phyloP scores from a whole-genome alignment of 1,284 basidiomycete species.

The Leccinum variabile region DNA sequence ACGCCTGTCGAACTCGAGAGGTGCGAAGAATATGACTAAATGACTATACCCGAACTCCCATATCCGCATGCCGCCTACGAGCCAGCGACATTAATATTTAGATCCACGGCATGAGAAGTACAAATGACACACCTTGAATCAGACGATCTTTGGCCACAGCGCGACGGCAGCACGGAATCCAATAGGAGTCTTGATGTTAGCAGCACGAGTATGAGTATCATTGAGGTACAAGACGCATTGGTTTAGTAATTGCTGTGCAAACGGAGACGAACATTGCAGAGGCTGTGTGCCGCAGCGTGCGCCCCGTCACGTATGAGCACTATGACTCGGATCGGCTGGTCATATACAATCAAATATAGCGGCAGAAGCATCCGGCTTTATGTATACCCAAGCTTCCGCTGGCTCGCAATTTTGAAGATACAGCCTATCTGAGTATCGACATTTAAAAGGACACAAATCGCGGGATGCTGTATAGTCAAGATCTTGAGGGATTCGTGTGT shows the following conservation, averaged over 20 bases:
- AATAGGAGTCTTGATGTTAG: slow-evolving; percentile 14
- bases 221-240: slow-evolving; percentile 55
- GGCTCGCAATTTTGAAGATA: too few relatives aligned
- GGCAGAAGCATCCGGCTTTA: too few relatives aligned
- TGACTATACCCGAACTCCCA: slow-evolving; percentile 51
- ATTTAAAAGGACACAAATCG: too few relatives aligned
- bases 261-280: slow-evolving; percentile 43
- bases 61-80: slow-evolving; percentile 52
- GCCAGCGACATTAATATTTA: neutral
- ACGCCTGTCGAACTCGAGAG: slow-evolving; percentile 44
- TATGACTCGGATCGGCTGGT: too few relatives aligned
- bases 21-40: slow-evolving; percentile 50
- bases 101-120: neutral
- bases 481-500: too few relatives aligned
- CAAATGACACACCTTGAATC: slow-evolving; percentile 7
- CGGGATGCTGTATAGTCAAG: too few relatives aligned
- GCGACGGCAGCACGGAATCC: slow-evolving; percentile 50
- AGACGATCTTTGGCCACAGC: slow-evolving; percentile 51
- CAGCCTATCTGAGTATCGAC: too few relatives aligned
- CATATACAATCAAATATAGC: too few relatives aligned
- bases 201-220: slow-evolving; percentile 58
- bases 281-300: slow-evolving; percentile 29
- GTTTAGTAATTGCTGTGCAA: slow-evolving; percentile 39
- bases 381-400: too few relatives aligned
- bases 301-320: slow-evolving; percentile 18